Conservation (phyloP, 2,329 filamentous ascomycete species). For the Fusarium falciforme region DNA sequence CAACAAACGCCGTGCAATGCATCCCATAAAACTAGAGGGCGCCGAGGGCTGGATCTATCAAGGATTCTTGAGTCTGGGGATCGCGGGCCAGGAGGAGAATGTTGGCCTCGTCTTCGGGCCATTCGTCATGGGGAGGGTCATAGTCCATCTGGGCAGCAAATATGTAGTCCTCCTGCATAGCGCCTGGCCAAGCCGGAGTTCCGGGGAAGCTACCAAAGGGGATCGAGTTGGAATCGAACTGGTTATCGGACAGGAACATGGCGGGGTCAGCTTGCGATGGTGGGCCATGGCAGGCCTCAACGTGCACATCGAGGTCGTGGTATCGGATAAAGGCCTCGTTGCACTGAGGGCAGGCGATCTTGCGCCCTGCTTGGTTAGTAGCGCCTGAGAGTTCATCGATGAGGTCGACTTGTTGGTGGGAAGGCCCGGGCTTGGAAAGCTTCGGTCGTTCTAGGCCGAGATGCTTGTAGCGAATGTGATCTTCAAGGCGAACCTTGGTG, state of each 20-base stretch:
- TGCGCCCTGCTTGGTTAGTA: constrained; percentile 54
- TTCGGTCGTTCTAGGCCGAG: constrained; percentile 67
- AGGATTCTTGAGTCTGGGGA: constrained; percentile 35
- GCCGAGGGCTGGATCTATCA: constrained; percentile 50
- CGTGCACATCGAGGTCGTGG: constrained; percentile 61
- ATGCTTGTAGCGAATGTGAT: constrained; percentile 87
- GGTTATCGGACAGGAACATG: constrained; percentile 37
- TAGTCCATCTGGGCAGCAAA: constrained; percentile 51
- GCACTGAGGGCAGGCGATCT: constrained; percentile 60
- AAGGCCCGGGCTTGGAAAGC: constrained; percentile 35
- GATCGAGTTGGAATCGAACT: constrained; percentile 32
- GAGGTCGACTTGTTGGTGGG: constrained; percentile 43
- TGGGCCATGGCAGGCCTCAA: constrained; percentile 48
- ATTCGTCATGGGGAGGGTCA: constrained; percentile 51
- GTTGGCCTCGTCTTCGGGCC: constrained; percentile 58
- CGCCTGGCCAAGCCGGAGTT: constrained; percentile 39
- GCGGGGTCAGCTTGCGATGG: constrained; percentile 32
- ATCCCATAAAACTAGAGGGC: constrained; percentile 4
- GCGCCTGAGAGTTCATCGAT: constrained; percentile 59
- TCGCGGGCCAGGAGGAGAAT: constrained; percentile 54
- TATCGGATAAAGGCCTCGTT: constrained; percentile 60
- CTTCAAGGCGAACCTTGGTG: constrained; percentile 82
- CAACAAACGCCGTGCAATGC: constrained; percentile 17
- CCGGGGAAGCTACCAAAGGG: constrained; percentile 35
- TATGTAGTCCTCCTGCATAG: constrained; percentile 45